A percentile compares a stretch with the other conserved stretches of the same genome.
Evolutionary conservation across 805 yeast genomes (phyloP).

Genomic region (Clavispora phyllophila): DNA sequence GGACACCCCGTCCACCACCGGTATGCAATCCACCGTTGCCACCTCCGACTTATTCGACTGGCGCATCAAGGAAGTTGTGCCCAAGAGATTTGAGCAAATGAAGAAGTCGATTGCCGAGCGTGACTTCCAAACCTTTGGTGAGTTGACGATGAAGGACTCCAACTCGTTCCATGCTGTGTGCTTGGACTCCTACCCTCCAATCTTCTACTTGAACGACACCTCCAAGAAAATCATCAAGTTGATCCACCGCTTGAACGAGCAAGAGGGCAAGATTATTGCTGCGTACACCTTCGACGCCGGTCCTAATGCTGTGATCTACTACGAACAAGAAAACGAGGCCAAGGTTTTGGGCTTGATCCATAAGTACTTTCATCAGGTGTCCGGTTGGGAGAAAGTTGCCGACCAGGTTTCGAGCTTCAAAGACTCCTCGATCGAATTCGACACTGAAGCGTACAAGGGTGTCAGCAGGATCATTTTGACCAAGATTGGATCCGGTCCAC

Average conservation of each 20-base stretch:
- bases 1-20: constrained; percentile 90
- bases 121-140: constrained; percentile 78
- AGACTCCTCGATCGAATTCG: constrained; percentile 35
- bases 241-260: constrained; percentile 64
- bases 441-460: constrained; percentile 55
- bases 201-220: constrained; percentile 42
- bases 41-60: constrained; percentile 83
- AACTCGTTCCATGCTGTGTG: constrained; percentile 99
- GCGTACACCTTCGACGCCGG: constrained; percentile 99
- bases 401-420: constrained; percentile 12
- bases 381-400: constrained; percentile 58
- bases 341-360: constrained; percentile 67
- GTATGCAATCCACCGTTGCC: constrained; percentile 92
- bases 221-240: constrained; percentile 18
- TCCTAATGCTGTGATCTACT: constrained; percentile 96
- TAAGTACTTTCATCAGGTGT: constrained; percentile 50
- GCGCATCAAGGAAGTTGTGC: constrained; percentile 80
- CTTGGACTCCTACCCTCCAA: constrained; percentile 92
- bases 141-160: constrained; percentile 92
- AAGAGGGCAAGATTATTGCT: constrained; percentile 66
- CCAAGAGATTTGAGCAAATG: constrained; percentile 80
- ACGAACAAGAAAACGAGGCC: constrained; percentile 69
- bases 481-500: constrained; percentile 84
- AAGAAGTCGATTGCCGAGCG: constrained; percentile 64
- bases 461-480: constrained; percentile 84